These are phyloP conservation scores for Alternaria arbusti DNA, from an alignment of 2,329 filamentous ascomycete genomes.

Conservation along the genomic window DNA sequence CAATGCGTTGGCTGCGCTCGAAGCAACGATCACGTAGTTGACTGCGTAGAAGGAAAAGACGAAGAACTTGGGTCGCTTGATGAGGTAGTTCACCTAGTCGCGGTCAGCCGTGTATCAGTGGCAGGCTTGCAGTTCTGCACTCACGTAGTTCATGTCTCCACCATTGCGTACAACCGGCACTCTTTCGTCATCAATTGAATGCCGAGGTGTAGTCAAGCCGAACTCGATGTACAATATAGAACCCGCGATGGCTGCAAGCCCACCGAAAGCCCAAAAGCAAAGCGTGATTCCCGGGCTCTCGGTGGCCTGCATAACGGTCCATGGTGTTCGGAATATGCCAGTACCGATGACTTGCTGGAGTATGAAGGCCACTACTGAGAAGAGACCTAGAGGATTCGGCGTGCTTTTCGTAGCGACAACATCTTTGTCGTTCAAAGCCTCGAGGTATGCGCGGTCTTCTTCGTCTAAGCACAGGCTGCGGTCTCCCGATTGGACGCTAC, in stretches of 20 bases:
- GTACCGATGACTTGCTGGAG: not conserved
- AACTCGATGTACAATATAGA: not conserved
- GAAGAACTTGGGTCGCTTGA: not conserved
- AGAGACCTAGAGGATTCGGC: not conserved
- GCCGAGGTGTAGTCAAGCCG: not conserved
- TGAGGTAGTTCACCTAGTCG: not conserved
- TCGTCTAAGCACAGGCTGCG: not conserved
- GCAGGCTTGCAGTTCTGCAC: not conserved
- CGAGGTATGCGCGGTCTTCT: not conserved
- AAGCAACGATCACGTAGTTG: not conserved
- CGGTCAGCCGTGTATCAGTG: not conserved
- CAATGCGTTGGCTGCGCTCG: not conserved
- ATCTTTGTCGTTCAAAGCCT: not conserved
- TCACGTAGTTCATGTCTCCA: not conserved
- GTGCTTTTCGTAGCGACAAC: not conserved
- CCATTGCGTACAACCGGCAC: not conserved
- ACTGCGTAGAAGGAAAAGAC: not conserved
- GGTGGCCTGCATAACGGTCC: not conserved
- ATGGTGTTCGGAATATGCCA: not conserved
- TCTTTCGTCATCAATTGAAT: not conserved
- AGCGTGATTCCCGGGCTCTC: not conserved
- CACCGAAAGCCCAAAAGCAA: not conserved
- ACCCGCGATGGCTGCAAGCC: not conserved
- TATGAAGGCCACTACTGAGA: not conserved
- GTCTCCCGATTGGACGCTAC: not conserved